These are phyloP conservation scores for Botrytis cinerea DNA, from an alignment of 2,329 filamentous ascomycete genomes.

Conservation along the genomic window DNA sequence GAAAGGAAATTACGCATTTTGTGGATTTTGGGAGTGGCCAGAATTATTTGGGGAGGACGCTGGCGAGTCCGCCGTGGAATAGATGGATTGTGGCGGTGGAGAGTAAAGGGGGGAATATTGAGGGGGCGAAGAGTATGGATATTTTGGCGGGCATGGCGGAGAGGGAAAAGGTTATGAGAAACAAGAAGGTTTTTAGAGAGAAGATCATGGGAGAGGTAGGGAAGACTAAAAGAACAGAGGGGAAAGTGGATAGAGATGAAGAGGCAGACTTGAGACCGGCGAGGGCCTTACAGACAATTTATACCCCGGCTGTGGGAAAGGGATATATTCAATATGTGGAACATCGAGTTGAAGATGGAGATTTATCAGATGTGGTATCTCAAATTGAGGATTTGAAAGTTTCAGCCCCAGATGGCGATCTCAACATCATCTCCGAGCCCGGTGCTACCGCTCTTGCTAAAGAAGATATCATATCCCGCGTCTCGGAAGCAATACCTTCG, in stretches of 20 bases:
- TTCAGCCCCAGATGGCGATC: conserved; percentile 18
- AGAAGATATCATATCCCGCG: neutral
- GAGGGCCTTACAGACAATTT: conserved; percentile 53
- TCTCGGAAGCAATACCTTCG: conserved; percentile 4
- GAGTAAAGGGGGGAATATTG: conserved; percentile 81
- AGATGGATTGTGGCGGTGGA: conserved; percentile 89
- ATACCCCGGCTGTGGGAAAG: conserved; percentile 60
- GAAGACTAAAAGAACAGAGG: neutral
- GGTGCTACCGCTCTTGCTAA: neutral
- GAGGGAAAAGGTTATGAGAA: conserved; percentile 72
- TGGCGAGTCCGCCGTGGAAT: conserved; percentile 85
- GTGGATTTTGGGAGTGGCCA: conserved; percentile 96
- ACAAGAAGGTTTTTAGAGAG: conserved; percentile 74
- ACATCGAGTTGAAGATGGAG: conserved; percentile 71
- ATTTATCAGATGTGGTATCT: conserved; percentile 66
- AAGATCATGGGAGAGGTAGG: conserved; percentile 46
- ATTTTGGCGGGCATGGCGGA: conserved; percentile 75
- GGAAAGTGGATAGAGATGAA: conserved; percentile 31
- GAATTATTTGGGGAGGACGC: conserved; percentile 87
- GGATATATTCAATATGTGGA: conserved; percentile 78
- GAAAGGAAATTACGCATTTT: conserved; percentile 73
- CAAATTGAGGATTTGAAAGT: conserved; percentile 54
- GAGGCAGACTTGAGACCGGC: conserved; percentile 52
- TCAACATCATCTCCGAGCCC: conserved; percentile 12
- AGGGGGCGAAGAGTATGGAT: conserved; percentile 81